Conservation (phyloP, 345 rosid genomes). For the Anacardium occidentale region DNA sequence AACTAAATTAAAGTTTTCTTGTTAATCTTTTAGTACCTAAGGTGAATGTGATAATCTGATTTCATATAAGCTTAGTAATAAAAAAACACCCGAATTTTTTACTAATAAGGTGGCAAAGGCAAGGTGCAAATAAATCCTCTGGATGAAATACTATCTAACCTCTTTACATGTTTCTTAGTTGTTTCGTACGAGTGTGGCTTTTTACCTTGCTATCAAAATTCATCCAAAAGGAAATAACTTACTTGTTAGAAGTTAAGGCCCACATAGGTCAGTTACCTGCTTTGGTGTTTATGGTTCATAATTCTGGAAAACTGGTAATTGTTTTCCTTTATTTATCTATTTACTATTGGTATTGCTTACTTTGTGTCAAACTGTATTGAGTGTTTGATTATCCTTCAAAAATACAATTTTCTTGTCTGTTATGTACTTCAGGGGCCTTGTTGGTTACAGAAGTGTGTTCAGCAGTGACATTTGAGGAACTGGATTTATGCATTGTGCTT, state of each 20-base stretch:
- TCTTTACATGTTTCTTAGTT: no score
- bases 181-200: no score
- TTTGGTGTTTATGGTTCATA: not conserved
- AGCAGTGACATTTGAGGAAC: conserved; percentile 97
- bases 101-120: no score
- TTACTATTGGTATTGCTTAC: not conserved
- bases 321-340: not conserved
- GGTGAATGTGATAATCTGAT: no score
- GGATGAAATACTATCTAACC: no score
- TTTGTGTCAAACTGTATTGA: not conserved
- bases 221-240: no score
- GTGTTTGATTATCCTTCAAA: not conserved
- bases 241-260: not conserved
- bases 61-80: no score
- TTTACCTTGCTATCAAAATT: no score
- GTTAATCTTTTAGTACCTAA: no score
- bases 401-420: not conserved
- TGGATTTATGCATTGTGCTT: conserved; percentile 99
- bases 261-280: not conserved
- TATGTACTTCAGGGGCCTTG: conserved; percentile 66
- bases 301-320: not conserved
- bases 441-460: conserved; percentile 96
- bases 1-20: no score
- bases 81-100: no score
- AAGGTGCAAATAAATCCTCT: no score